Evolutionary conservation across 2,329 filamentous ascomycete species (phyloP), one percentile per base, ranked within the genome.

Genomic region (Calonectria fujianensis): DNA sequence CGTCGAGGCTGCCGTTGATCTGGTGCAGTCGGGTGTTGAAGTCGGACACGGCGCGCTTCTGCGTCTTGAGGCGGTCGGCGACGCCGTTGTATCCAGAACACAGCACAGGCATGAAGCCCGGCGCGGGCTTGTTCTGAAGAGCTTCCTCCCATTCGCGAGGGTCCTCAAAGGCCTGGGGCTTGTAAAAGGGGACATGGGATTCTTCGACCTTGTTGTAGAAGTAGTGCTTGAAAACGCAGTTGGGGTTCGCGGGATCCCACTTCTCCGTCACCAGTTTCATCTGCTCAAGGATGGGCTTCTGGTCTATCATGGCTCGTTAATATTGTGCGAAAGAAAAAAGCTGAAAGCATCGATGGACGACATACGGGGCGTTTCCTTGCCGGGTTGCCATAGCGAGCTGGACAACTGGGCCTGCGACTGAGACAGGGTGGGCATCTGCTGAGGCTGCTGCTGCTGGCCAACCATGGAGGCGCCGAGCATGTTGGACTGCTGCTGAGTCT

Each of bases 191-290:
- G n/a, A 94, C 93, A 82, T 91, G 90, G 68, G 91, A 90, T 80
- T 94, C 91, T 76, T 94, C 93, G 76, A 96, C 94, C 78, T 94
- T 92, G 86, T 97, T 97, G 89, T 97, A 97, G 84, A 97, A 95
- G 87, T 96, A 96, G 82, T 94, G 89, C 84, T 95, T 94, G 87
- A 97, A 95, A 35, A 91, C 91, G 80, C 94, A 96, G 82, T 91
- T 92, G 29, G 91, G 89, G 83, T 89, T 90, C 32, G 89, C 85
- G 1, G 94, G 92, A 75, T 94, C 89, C 95, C 95, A 97, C 86
- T 96, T 96, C 74, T 91, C 88, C 68, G 91, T 87, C 51, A 97
- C 89, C 32, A 92, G 88, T 75, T 90, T 88, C 83, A 96, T 94
- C 83, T 96, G 94, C 72, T 96, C 93, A 27, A 92, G 89, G 57